phyloP scores from a whole-genome alignment of 2,329 filamentous ascomycete genomes.

The Pseudopyricularia javanii region DNA sequence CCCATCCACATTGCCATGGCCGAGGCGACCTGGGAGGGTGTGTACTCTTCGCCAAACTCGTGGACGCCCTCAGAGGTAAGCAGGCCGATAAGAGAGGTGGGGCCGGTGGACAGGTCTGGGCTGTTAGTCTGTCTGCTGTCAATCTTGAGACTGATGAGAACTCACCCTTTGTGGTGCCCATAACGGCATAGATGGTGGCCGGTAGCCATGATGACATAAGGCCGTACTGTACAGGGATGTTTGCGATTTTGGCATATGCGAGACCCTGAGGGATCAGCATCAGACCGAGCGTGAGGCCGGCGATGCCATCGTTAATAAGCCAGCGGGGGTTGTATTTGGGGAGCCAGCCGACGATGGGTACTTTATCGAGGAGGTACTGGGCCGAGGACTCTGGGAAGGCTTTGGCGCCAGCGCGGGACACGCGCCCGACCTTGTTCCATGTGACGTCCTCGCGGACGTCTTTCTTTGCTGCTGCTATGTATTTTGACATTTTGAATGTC shows the following conservation, averaged over 20 bases:
- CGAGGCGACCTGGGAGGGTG: constrained; percentile 42
- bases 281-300: constrained; percentile 46
- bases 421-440: constrained; percentile 18
- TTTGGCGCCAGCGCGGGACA: constrained; percentile 14
- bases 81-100: constrained; percentile 52
- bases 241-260: constrained; percentile 51
- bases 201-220: constrained; percentile 49
- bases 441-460: constrained; percentile 24
- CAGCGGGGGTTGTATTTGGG: constrained; percentile 48
- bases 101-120: constrained; percentile 47
- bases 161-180: constrained; percentile 49
- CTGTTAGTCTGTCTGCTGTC: background rate
- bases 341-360: constrained; percentile 51
- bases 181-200: constrained; percentile 42
- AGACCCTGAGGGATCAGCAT: constrained; percentile 50
- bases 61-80: constrained; percentile 48
- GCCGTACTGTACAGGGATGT: constrained; percentile 47
- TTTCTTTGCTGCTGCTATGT: constrained; percentile 9
- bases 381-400: constrained; percentile 37
- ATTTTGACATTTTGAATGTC: background rate
- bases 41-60: constrained; percentile 37
- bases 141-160: background rate
- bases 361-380: constrained; percentile 46
- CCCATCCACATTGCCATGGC: constrained; percentile 53
- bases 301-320: constrained; percentile 49